Conservation (phyloP, 202 grass and related monocot genomes). For the Setaria viridis region DNA sequence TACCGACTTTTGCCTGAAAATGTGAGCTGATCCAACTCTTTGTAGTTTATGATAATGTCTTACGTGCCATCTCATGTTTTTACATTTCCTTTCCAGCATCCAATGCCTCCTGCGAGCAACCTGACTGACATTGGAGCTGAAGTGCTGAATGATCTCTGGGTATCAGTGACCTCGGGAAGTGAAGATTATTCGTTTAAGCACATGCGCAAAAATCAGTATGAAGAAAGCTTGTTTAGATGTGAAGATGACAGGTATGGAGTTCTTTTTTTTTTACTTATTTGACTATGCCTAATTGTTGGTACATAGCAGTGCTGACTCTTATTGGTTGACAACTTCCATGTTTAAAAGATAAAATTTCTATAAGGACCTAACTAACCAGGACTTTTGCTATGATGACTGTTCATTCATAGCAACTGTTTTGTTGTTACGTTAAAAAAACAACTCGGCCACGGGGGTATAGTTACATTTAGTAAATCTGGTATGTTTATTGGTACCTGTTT, state of each 20-base stretch:
- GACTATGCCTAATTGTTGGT: constrained; percentile 14
- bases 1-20: constrained; percentile 95
- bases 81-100: constrained; percentile 54
- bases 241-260: constrained; percentile 72
- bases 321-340: not conserved
- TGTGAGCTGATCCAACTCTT: constrained; percentile 51
- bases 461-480: not conserved
- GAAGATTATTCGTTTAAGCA: constrained; percentile 98
- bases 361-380: constrained; percentile 8
- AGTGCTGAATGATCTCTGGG: constrained; percentile 83
- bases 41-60: not conserved
- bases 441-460: not conserved
- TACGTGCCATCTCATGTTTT: not conserved
- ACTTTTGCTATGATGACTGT: not conserved
- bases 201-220: constrained; percentile 96
- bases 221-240: constrained; percentile 95
- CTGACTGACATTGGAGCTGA: constrained; percentile 65
- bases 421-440: not conserved
- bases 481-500: not conserved
- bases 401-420: constrained; percentile 8
- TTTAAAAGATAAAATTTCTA: not conserved
- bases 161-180: constrained; percentile 93
- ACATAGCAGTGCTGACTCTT: constrained; percentile 28
- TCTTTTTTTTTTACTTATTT: not conserved
- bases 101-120: constrained; percentile 70